Base-by-base conservation (phyloP, 1,284 basidiomycete genomes). In the Tilletia indica region DNA sequence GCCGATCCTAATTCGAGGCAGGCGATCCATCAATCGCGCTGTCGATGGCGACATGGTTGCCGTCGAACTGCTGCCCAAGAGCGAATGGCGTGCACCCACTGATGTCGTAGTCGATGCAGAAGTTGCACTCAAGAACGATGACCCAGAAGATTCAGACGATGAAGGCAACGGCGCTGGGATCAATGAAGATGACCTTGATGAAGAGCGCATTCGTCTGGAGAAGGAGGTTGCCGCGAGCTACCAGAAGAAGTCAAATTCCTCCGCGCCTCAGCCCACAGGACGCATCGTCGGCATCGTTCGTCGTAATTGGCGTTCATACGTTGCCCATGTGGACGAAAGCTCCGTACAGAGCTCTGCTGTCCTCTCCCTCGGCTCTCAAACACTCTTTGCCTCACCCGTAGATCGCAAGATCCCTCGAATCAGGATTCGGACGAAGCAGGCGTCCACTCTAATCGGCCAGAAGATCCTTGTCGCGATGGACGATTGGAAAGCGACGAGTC, bases 391-490 rank as follows among this genome's bases (percentile, higher is more conserved):
- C 0, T 94, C 93, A 0, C 97, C 97, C 0, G 91, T 97, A 61
- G 95, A 94, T 19, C 90, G 93, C 16, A 89, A 93, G 21, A 89
- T 99, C 34, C 97, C 97, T 0, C 92, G 95, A 48, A 98, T 99
- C 78, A 91, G 95, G 34, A 87, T 99, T 66, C 90, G 94, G 42
- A 99, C 96, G 0, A 91, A 97, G 3, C 97, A 99, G 86, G 95
- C 94, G 0, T 91, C 93, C 0, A 86, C 89, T 0, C 89, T 99
- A 11, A 85, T 97, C 21, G 90, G 91, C 38, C 95, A 99, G 85
- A 99, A 99, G 86, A 96, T 99, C 76, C 89, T 99, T 21, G 93
- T 99, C 56, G 91, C 93, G 0, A 93, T 99, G 80, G 97, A 99
- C 84, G 87, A 90, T 61, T 99, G 97, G 97, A 90, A 93, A 42